Base-by-base conservation (phyloP, 169 alveolate genomes). In the Plasmodium reichenowi region DNA sequence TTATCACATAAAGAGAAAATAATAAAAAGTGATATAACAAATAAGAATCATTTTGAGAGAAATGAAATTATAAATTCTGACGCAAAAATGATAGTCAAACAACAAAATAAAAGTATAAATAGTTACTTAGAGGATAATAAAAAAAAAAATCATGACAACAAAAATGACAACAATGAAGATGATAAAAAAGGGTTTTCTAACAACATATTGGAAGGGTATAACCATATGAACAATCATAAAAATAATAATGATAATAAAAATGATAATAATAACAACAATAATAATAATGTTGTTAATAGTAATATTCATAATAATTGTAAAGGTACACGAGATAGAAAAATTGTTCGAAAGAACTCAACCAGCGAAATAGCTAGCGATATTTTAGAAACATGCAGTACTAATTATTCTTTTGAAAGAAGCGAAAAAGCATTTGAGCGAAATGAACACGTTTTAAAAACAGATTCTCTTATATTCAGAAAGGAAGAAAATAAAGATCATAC, bases 331-430 rank as follows among this genome's bases (percentile, higher is more conserved):
- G 59, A 56, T 56, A 22, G 5, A 38, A 58, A 22, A 24, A 54
- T 20, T 4, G 26, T 26, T 26, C 20, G 26, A 60, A 26, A 54
- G 70, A 72, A 22, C 56, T 17, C 70, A 17, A 17, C 32, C 29
- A 56, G 60, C 3, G 71, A 24, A 13, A 10, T 22, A 52, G 43
- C 17, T 17, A 73, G 29, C 48, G 86, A 73, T 20, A 45, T 24
- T 26, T 26, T 73, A 26, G 59, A 24, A 26, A 10, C 54, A 3
- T 52, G 56, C 48, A 73, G 71, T 54, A 54, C 71, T 13, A 73
- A 59, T 73, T 73, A 54, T 59, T 43, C 71, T 47, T 52, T 54
- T 20, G 86, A 73, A 52, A 52, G 58, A 54, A 48, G 24, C 17
- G 80, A 71, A 45, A 72, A 56, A 62, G 26, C 15, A 15, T 73